Base-by-base conservation (phyloP, 2,329 filamentous ascomycete genomes). In the Fusarium zealandicum region DNA sequence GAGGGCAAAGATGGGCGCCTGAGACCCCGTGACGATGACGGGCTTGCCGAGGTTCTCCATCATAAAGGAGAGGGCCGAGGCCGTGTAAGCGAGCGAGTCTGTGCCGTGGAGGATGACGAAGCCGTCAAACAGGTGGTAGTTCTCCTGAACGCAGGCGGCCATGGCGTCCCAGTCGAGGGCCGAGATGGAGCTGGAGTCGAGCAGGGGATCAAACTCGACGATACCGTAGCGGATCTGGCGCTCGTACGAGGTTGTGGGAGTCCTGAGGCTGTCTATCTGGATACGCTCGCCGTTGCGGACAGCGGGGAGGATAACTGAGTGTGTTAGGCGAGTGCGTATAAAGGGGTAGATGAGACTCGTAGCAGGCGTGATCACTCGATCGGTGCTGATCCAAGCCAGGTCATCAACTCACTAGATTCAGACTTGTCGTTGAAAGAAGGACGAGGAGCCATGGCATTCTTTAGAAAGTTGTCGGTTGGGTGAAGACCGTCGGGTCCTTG, bases 41-140 rank as follows among this genome's bases (percentile, higher is more conserved):
- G 93, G 91, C 77, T 96, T 97, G 43, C 92, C 92, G 12, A 97
- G 81, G 69, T 96, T 92, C 68, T 90, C 84, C 71, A 96, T 84
- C 90, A 96, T 96, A 77, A 96, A 97, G 64, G 90, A 95, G 52
- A 97, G 80, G 4, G 93, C 93, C 5, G 92, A 96, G 57, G 90
- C 90, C 5, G 92, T 95, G 75, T 96, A 96, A 14, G 89, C 90
- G 44, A 96, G 79, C 37, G 90, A 96, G 74, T 96, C 92, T 6
- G 92, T 96, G 56, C 92, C 92, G 73, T 96, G 92, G 28, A 96
- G 85, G 33, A 96, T 87, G 17, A 96, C 91, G 69, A 96, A 96
- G 16, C 90, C 92, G 72, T 96, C 93, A 68, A 92, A 97, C 1
- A 91, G 82, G 59, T 88, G 87, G 73, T 96, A 96, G 74, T 97